A percentile compares a stretch with the other conserved stretches of the same genome.
These are phyloP conservation scores for Fusarium robinianum DNA, from an alignment of 2,329 filamentous ascomycete species.

Conservation along the genomic window DNA sequence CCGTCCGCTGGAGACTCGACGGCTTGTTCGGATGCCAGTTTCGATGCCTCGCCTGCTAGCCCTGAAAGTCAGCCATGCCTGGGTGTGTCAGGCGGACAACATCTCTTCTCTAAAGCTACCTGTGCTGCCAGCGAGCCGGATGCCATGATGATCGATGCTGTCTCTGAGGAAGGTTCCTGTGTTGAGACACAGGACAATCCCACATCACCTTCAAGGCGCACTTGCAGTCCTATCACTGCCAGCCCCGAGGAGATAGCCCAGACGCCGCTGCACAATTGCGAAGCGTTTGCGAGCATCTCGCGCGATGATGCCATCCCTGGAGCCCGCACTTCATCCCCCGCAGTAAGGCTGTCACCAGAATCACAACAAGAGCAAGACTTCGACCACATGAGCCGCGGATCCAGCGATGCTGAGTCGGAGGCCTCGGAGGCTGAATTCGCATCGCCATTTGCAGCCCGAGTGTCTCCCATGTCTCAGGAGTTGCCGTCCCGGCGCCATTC, in stretches of 20 bases:
- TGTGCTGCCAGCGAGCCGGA: constrained; percentile 3
- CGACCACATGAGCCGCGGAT: not conserved
- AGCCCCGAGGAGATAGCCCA: constrained; percentile 1
- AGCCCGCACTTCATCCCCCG: constrained; percentile 6
- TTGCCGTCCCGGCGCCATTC: constrained; percentile 2
- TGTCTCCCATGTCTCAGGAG: constrained; percentile 4
- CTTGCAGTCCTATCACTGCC: not conserved
- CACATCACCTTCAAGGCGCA: not conserved
- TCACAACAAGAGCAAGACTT: constrained; percentile 7
- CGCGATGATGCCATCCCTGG: not conserved
- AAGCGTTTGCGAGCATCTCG: not conserved
- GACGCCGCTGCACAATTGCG: constrained; percentile 1
- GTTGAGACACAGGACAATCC: not conserved
- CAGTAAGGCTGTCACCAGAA: constrained; percentile 4
- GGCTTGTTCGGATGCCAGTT: constrained; percentile 1
- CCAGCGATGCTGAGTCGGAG: constrained; percentile 3
- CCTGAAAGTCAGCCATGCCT: no score
- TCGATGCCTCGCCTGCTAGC: not conserved
- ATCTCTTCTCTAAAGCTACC: constrained; percentile 1
- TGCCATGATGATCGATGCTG: constrained; percentile 5
- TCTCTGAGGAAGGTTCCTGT: constrained; percentile 7
- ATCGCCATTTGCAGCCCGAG: constrained; percentile 4
- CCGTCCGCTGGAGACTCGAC: constrained; percentile 1
- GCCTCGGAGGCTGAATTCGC: constrained; percentile 1
- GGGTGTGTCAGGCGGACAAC: constrained; percentile 8